These are phyloP conservation scores for Cladosporium sp. DNA, from an alignment of 2,329 filamentous ascomycete species.

Conservation along the genomic window DNA sequence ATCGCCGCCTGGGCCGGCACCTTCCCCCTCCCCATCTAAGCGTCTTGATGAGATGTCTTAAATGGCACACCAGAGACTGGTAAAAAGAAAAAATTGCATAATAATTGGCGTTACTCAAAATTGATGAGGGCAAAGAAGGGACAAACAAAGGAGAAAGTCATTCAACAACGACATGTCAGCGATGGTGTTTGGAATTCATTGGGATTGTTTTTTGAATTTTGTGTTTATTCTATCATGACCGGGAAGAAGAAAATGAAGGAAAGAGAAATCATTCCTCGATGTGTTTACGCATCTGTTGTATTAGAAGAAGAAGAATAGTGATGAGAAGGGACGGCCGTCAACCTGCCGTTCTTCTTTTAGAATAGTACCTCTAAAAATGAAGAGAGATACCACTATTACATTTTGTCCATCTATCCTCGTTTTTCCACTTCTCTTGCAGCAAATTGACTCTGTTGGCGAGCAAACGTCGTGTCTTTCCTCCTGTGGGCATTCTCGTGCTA, in stretches of 20 bases:
- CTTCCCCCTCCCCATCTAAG: conserved; percentile 73
- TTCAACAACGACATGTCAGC: conserved; percentile 13
- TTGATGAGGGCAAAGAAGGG: not conserved
- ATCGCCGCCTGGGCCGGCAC: conserved; percentile 78
- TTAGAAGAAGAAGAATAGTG: not conserved
- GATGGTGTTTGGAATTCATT: conserved; percentile 7
- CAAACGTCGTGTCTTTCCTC: too few species aligned
- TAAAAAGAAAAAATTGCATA: not conserved
- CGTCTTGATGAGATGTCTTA: not conserved
- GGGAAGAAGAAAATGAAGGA: not conserved
- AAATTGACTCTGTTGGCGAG: too few species aligned
- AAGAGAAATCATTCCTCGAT: not conserved
- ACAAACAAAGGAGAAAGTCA: too few species aligned
- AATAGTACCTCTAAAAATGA: not conserved
- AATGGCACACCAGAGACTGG: too few species aligned
- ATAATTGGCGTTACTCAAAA: not conserved
- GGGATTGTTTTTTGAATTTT: not conserved
- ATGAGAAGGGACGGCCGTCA: not conserved
- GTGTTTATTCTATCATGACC: not conserved
- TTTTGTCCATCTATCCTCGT: too few species aligned
- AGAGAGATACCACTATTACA: too few species aligned
- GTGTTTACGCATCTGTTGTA: not conserved
- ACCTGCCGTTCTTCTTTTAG: conserved; percentile 6
- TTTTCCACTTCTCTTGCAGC: too few species aligned
- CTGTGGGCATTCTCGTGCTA: too few species aligned